Conservation (phyloP, 352 stramenopile species). For the Globisporangium recalcitrans region DNA sequence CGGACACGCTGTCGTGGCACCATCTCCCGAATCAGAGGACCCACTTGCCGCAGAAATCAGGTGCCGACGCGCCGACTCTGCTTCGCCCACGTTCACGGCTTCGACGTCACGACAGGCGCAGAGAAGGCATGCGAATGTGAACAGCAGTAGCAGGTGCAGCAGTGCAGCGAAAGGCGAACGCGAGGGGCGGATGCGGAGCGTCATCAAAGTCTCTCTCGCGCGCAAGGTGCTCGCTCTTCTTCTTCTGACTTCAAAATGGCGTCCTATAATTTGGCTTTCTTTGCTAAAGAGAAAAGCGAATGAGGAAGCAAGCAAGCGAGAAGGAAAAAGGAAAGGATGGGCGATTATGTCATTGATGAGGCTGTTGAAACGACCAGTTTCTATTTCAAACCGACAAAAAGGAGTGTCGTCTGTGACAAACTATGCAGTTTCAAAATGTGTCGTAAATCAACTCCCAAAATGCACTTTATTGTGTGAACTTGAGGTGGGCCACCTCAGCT, state of each 20-base stretch:
- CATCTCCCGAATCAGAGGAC: background rate
- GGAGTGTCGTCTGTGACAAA: background rate
- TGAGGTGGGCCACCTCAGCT: background rate
- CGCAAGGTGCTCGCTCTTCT: background rate
- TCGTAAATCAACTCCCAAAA: too few species aligned
- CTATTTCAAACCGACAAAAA: background rate
- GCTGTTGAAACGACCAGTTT: background rate
- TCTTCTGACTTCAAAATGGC: background rate
- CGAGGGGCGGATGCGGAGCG: background rate
- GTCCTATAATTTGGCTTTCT: background rate
- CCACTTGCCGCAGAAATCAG: conserved; percentile 12
- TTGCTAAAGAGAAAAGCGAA: background rate
- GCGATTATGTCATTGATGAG: background rate
- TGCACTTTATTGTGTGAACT: too few species aligned
- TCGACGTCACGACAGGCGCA: background rate
- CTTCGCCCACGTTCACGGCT: conserved; percentile 13
- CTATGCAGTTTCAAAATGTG: background rate
- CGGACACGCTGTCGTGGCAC: background rate
- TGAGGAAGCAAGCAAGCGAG: too few species aligned
- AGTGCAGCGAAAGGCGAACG: background rate
- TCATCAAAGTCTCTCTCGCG: background rate
- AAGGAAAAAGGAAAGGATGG: background rate
- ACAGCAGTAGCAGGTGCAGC: background rate
- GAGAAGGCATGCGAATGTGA: background rate
- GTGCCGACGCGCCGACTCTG: background rate